phyloP scores from a whole-genome alignment of 2,329 filamentous ascomycete genomes.

The Rasamsonia emersonii region DNA sequence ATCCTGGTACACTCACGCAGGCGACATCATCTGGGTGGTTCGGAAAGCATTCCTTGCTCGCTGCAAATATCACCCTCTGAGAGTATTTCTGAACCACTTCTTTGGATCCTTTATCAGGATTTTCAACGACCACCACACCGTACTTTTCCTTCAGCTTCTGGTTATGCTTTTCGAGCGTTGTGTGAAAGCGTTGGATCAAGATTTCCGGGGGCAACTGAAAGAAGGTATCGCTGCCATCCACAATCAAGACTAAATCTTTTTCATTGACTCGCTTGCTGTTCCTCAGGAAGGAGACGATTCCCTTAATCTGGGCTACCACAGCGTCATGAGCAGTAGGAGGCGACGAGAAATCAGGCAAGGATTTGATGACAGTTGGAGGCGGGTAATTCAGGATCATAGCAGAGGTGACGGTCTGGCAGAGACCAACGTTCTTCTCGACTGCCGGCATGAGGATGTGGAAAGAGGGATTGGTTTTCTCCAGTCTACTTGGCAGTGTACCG shows the following conservation, averaged over 20 bases:
- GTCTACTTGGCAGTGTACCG: slow-evolving; percentile 20
- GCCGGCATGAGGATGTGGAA: slow-evolving; percentile 51
- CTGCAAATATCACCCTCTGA: slow-evolving; percentile 49
- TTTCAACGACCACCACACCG: slow-evolving; percentile 26
- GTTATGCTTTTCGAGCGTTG: slow-evolving; percentile 46
- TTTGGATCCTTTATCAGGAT: slow-evolving; percentile 11
- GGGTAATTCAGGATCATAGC: slow-evolving; percentile 53
- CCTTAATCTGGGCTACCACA: slow-evolving; percentile 38
- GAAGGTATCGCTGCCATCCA: slow-evolving; percentile 57
- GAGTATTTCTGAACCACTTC: slow-evolving; percentile 34
- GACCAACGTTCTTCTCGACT: slow-evolving; percentile 37
- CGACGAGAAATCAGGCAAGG: slow-evolving; percentile 21
- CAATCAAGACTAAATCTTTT: slow-evolving; percentile 54
- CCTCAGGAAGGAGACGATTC: slow-evolving; percentile 41
- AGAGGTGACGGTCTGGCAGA: slow-evolving; percentile 51
- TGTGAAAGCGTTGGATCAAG: slow-evolving; percentile 54
- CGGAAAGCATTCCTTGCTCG: slow-evolving; percentile 45
- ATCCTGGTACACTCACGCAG: slow-evolving; percentile 47
- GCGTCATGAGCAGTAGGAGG: slow-evolving; percentile 28
- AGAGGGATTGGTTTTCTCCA: slow-evolving; percentile 28
- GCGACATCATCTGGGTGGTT: slow-evolving; percentile 35
- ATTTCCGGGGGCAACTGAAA: slow-evolving; percentile 58
- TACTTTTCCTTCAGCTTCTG: slow-evolving; percentile 43
- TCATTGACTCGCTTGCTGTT: slow-evolving; percentile 42
- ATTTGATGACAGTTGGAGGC: slow-evolving; percentile 46